Base-by-base conservation (phyloP, 306 rosid species). In the Delonix regia region DNA sequence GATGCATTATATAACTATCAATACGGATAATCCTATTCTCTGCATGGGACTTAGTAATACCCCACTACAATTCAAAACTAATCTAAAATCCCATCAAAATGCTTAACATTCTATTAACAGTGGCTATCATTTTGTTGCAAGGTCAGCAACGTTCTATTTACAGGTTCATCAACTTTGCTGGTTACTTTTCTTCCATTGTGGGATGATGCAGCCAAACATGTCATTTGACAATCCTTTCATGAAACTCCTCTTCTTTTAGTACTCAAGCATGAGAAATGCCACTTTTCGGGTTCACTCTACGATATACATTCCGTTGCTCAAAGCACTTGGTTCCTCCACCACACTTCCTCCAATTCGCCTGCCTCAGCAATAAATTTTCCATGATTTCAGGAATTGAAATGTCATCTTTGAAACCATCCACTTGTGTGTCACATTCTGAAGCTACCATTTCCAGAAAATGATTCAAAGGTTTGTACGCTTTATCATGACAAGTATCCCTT, bases 311-410 rank as follows among this genome's bases (percentile, higher is more conserved):
- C 44, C 4, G 45, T 38, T 38, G 66, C 39, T 18, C 6, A 25
- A 44, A 48, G 61, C 49, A 68, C 45, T 24, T 49, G 45, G 28
- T 15, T 47, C 3, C 62, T 34, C 59, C 56, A 47, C 38, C 11
- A 69, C 21, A 38, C 11, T 55, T 42, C 21, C 19, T 52, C 57
- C 25, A 41, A 24, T 27, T 42, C 27, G 41, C 66, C 25, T 52
- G 81, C 36, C 28, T 68, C 36, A 25, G 57, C 34, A 57, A 55
- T 12, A 53, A 42, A 4, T 27, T 68, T 39, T 52, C 69, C 47
- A 77, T 28, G n/a, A 53, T 77, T 77, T 66, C 57, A 53, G 44
- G 42, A 8, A 52, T 64, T 52, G 44, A 49, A 11, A 36, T 13
- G 27, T 51, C 71, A 21, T 48, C 73, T 65, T 7, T 39, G 10